A percentile compares a stretch with the other conserved stretches of the same genome.
These are phyloP conservation scores for Neoboletus brunneissimus DNA, from an alignment of 768 basidiomycete genomes.

Conservation along the genomic window DNA sequence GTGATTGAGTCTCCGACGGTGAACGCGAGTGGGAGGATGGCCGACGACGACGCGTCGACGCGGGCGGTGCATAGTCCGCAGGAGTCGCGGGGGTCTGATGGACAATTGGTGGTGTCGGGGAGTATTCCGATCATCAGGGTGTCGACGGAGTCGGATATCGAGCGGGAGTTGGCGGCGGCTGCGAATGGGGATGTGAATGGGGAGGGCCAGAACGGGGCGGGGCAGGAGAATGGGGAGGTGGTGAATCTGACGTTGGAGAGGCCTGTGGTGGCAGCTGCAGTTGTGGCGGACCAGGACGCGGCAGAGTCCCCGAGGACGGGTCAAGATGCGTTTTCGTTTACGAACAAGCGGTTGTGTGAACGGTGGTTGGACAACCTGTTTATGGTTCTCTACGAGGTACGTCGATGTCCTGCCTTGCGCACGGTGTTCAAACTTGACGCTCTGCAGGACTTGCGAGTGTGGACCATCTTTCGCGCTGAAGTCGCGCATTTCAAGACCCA, in stretches of 20 bases:
- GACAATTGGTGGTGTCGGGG: conserved; percentile 3
- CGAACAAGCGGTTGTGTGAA: conserved; percentile 94
- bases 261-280: conserved; percentile 43
- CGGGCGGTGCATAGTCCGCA: conserved; percentile 47
- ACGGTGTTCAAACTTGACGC: neutral
- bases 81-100: conserved; percentile 29
- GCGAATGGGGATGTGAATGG: conserved; percentile 23
- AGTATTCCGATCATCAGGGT: conserved; percentile 73
- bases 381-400: conserved; percentile 96
- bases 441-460: conserved; percentile 82
- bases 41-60: conserved; percentile 72
- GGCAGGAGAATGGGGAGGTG: conserved; percentile 27
- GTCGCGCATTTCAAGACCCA: conserved; percentile 99
- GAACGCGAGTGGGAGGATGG: neutral
- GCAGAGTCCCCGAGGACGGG: conserved; percentile 23
- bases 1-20: conserved; percentile 4
- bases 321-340: conserved; percentile 82
- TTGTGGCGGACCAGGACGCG: conserved; percentile 27
- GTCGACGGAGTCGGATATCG: conserved; percentile 66
- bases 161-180: conserved; percentile 37
- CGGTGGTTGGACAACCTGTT: conserved; percentile 97
- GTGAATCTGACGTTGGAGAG: conserved; percentile 36
- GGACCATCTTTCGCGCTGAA: conserved; percentile 99
- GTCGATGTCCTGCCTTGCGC: conserved; percentile 15
- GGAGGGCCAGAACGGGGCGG: neutral